Evolutionary conservation across 1,139 yeast genomes (phyloP), one percentile per base, ranked within the genome.

Genomic region (Suhomyces guaymorum): DNA sequence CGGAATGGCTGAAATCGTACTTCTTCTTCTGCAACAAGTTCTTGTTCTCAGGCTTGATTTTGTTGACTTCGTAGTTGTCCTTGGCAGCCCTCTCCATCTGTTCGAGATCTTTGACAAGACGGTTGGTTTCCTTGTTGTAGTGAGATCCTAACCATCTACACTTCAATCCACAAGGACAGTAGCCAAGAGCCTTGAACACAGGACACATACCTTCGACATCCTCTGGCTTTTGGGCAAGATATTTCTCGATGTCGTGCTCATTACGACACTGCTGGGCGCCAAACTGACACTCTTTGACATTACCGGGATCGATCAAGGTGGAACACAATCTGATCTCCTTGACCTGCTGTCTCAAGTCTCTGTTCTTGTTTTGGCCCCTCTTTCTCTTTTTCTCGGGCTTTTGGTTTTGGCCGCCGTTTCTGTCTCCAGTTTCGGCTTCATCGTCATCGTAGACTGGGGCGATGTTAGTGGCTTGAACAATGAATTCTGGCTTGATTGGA

Each of bases 131-230:
- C 33, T 60, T 64, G 47, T 74, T 60, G 52, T 68, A 74, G 61
- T 92, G 97, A n/a, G 88, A 75, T 5, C 75, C 66, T 41, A 92
- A 70, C 89, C 96, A 94, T 52, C 97, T 77, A 63, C 99, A 92
- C 57, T 86, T 89, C 51, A 86, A 64, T 0, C 98, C 98, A 43
- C 85, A 75, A 2, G 96, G 96, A 67, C 99, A 92, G 52, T 78
- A 82, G 0, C 98, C 98, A 34, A 88, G 68, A 2, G 86, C 84
- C 28, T 69, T 70, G 54, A 63, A 89, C 2, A 88, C 96, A 0
- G 98, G 97, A 62, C 99, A 92, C 1, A 52, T 49, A 0, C 94
- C 87, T 11, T 72, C 78, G 19, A 88, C 63, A 56, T 92, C 97
- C 0, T 62, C 70, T 0, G 81, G 83, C 60, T 92, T 92, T 21